Percentiles rank a stretch among this genome's conserved stretches.
phyloP scores from a whole-genome alignment of 495 filamentous ascomycete genomes.

The Tuber umbilicatum region DNA sequence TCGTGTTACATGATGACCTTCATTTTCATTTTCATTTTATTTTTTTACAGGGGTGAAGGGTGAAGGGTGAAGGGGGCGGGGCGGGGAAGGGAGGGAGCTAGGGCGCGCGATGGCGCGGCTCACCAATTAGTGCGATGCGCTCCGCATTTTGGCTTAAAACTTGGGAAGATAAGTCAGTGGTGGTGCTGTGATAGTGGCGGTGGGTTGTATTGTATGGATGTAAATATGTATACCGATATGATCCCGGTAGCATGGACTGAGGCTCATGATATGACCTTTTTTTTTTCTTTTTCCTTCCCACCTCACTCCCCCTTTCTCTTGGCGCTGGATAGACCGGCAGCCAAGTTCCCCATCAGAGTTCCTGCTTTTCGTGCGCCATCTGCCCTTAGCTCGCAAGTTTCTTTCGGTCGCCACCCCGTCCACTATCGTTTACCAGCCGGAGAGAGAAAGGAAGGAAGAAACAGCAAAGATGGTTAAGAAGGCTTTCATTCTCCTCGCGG shows the following conservation, averaged over 20 bases:
- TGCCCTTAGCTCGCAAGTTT: background rate
- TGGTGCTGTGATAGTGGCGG: background rate
- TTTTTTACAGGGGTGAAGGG: background rate
- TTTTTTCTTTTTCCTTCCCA: background rate
- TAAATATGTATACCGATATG: background rate
- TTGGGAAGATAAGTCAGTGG: background rate
- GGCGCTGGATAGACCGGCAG: background rate
- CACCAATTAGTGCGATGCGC: background rate
- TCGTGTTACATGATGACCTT: background rate
- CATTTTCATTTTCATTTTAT: background rate
- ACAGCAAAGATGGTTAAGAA: background rate
- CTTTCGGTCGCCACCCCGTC: background rate
- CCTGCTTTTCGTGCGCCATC: background rate
- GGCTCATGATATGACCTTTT: background rate
- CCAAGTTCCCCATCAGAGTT: background rate
- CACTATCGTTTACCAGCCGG: background rate
- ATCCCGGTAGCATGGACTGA: background rate
- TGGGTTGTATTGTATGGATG: background rate
- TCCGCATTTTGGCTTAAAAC: background rate
- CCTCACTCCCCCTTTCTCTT: background rate
- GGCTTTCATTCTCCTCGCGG: slow-evolving; percentile 25
- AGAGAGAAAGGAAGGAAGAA: background rate
- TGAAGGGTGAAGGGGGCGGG: background rate
- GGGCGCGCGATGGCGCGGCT: background rate
- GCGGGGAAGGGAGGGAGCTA: background rate